These are phyloP conservation scores for Cutaneotrichosporon sp. DNA, from an alignment of 1,284 basidiomycete genomes.

Conservation along the genomic window DNA sequence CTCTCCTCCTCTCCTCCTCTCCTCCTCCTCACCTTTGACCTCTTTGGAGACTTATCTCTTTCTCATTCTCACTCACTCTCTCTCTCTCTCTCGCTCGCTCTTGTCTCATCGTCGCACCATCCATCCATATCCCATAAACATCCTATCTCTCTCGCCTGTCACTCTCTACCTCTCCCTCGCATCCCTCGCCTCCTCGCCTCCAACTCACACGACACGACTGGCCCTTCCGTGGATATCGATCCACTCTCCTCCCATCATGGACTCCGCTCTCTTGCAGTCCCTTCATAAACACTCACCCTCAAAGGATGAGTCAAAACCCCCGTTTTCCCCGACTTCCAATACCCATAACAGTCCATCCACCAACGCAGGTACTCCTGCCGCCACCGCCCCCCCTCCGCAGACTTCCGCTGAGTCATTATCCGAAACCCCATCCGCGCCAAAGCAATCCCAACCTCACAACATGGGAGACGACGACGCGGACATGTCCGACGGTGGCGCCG, in stretches of 20 bases:
- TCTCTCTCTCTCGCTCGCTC: no score
- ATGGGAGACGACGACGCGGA: slow-evolving; percentile 21
- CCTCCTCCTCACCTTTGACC: no score
- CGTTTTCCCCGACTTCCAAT: background rate
- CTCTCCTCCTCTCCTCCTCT: no score
- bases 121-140: no score
- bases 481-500: slow-evolving; percentile 12
- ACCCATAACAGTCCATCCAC: background rate
- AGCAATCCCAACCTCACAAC: background rate
- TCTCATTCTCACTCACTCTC: no score
- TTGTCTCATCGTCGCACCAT: no score
- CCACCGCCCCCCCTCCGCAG: background rate
- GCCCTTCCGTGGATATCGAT: background rate
- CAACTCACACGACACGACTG: background rate
- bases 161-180: no score
- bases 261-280: slow-evolving; percentile 17
- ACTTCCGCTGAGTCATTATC: background rate
- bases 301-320: slow-evolving; percentile 7
- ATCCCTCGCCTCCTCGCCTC: background rate
- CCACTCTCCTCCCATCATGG: slow-evolving; percentile 9
- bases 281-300: background rate
- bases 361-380: background rate
- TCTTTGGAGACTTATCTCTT: no score
- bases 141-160: no score
- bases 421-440: background rate